Evolutionary conservation across 2,329 filamentous ascomycete species (phyloP), one percentile per base, ranked within the genome.

Genomic region (Drechslerella dactyloides): DNA sequence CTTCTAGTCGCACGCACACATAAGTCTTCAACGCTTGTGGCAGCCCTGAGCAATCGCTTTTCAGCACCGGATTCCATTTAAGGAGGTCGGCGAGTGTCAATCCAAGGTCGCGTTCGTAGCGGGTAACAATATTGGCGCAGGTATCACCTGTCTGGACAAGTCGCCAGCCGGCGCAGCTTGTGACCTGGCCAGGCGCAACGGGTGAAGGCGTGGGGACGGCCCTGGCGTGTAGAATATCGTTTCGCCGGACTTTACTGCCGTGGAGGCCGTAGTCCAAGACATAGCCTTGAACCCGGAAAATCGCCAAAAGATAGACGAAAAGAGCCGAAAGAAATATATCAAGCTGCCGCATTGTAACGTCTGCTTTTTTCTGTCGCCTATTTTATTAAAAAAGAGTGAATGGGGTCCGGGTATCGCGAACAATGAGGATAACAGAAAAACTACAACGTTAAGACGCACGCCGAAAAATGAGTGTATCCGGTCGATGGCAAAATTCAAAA

Each of bases 241-340:
- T 8, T 21, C 56, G 57, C 24, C 40, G 50, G 33, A 52, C 35
- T 21, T 30, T n/a, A 21, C 50, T 30, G 27, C 50, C 44, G 10
- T 35, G 58, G 15, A 52, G 44, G 42, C 42, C 51, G n/a, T 57
- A 50, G 21, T 59, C 46, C n/a, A 70, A 17, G 33, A 33, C 51
- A 33, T 54, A 40, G 21, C 51, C 54, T 19, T 63, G 50, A 37
- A 59, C 65, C 8, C 48, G 53, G 17, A 53, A 37, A 33, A 70
- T 58, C 8, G 58, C 65, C 17, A 63, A 21, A 2, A 63, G n/a
- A 42, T 58, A 70, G 58, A 50, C 58, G 21, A 63, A 50, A 17
- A 70, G 27, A 2, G 58, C 55, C 17, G 65, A 70, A 3, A 70
- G 37, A 55, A 70, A 24, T 23, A 70, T 63, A 63, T 70, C 63